Base-by-base conservation (phyloP, 2,329 filamentous ascomycete genomes). In the Chaetomium sp. region DNA sequence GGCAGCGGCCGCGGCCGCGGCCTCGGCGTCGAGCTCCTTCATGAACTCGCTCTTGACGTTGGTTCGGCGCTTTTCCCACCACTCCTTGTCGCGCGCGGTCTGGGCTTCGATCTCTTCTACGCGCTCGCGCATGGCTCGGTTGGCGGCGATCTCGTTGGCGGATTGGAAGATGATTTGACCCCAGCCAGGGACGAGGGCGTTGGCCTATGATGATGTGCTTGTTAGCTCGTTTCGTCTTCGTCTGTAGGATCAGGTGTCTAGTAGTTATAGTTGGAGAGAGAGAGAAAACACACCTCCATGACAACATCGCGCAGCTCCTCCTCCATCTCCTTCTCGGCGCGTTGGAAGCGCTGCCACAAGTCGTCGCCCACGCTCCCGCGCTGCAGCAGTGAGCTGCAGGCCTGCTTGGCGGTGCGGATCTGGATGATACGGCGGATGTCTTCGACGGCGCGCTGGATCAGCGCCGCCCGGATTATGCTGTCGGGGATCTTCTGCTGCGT, bases 271-370 rank as follows among this genome's bases (percentile, higher is more conserved):
- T 27, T 10, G 9, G 2, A 14, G 5, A 0, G 36, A n/a, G 14
- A 10, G 41, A 79, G 59, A 11, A 38, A 41, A 41, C 38, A 41
- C 71, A 95, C 91, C 85, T 97, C 92, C 65, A 85, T 82, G 37
- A 97, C 91, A 32, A 97, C 92, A 72, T 99, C 94, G 65, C 89
- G 84, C 59, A 99, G 79, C 74, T 99, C 94, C 63, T 91, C 89
- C 74, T 99, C 91, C 78, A 97, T 95, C 74, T 99, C 94, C 76
- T 95, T 91, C 80, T 99, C 94, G 0, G 92, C 94, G 50, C 90
- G 82, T 72, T 86, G 74, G 72, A 97, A 96, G 41, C 92, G 81
- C 76, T 96, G 89, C 88, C 91, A 96, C 64, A 99, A 74, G 71
- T 99, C 94, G 70, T 99, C 94, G 11, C 94, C 92, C 1, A 99